Conservation (phyloP, 2,329 filamentous ascomycete species). For the Fonsecaea monophora region DNA sequence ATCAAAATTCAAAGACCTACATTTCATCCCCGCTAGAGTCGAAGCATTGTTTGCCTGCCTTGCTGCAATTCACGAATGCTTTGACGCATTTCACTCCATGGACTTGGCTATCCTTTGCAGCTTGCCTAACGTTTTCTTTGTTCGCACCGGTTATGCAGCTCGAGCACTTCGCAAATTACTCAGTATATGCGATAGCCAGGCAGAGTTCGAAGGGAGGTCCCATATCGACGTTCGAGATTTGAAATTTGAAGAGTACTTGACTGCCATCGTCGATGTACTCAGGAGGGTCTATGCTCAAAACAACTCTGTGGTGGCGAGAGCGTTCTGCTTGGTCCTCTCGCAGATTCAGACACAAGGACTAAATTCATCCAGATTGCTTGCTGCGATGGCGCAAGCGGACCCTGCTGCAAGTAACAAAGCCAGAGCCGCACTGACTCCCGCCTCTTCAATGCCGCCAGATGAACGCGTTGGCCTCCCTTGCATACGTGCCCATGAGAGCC, state of each 20-base stretch:
- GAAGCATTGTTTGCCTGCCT: slow-evolving; percentile 72
- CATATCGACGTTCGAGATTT: slow-evolving; percentile 68
- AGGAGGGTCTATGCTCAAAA: slow-evolving; percentile 47
- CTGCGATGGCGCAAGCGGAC: background rate
- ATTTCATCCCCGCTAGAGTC: slow-evolving; percentile 63
- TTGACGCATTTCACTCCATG: slow-evolving; percentile 69
- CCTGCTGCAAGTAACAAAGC: background rate
- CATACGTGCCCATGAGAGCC: background rate
- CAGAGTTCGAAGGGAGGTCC: slow-evolving; percentile 19
- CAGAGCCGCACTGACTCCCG: background rate
- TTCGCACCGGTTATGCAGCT: slow-evolving; percentile 72
- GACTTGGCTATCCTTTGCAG: slow-evolving; percentile 65
- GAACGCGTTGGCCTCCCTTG: slow-evolving; percentile 3
- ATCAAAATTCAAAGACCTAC: slow-evolving; percentile 31
- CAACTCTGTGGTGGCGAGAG: slow-evolving; percentile 26
- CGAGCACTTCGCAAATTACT: slow-evolving; percentile 74
- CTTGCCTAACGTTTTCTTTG: slow-evolving; percentile 73
- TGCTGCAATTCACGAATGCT: slow-evolving; percentile 68
- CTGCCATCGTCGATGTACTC: slow-evolving; percentile 72
- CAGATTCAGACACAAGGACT: slow-evolving; percentile 31
- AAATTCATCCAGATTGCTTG: slow-evolving; percentile 20
- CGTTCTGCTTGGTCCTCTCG: slow-evolving; percentile 28
- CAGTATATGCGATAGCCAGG: slow-evolving; percentile 32
- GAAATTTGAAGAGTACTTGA: slow-evolving; percentile 70
- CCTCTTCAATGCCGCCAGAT: background rate